Evolutionary conservation across 352 stramenopile species (phyloP).

Genomic region (Phytophthora crassamura): DNA sequence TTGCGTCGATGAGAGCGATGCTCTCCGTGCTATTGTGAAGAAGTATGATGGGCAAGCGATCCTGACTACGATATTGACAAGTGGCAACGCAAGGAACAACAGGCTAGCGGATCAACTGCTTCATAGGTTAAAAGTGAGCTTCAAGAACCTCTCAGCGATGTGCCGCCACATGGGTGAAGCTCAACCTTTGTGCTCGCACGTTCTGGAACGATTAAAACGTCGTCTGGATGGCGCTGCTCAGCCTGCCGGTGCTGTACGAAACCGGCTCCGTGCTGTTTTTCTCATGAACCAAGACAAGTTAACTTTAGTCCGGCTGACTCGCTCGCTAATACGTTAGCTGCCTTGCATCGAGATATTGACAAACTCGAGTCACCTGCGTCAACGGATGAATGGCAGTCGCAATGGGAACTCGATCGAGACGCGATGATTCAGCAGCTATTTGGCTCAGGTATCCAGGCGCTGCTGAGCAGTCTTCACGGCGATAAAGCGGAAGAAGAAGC

Average conservation of each 20-base stretch:
- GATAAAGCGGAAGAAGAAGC: no score
- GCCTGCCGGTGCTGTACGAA: neutral
- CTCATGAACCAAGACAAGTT: no score
- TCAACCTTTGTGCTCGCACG: neutral
- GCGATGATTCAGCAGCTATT: conserved; percentile 9
- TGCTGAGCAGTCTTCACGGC: no score
- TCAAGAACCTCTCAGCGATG: neutral
- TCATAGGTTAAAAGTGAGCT: neutral
- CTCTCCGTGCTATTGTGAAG: neutral
- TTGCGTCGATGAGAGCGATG: neutral
- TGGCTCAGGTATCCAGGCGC: neutral
- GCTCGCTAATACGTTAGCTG: neutral
- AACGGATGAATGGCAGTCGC: neutral
- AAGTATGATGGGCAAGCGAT: neutral
- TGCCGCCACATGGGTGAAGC: conserved; percentile 1
- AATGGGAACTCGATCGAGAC: conserved; percentile 1
- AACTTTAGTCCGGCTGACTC: no score
- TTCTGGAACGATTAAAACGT: neutral
- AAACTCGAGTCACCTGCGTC: neutral
- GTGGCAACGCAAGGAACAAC: neutral
- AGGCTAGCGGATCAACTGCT: neutral
- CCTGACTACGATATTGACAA: neutral
- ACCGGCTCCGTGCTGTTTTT: conserved; percentile 1
- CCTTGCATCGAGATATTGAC: conserved; percentile 12
- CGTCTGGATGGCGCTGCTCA: neutral